Base-by-base conservation (phyloP, 306 rosid genomes). In the Vigna radiata region DNA sequence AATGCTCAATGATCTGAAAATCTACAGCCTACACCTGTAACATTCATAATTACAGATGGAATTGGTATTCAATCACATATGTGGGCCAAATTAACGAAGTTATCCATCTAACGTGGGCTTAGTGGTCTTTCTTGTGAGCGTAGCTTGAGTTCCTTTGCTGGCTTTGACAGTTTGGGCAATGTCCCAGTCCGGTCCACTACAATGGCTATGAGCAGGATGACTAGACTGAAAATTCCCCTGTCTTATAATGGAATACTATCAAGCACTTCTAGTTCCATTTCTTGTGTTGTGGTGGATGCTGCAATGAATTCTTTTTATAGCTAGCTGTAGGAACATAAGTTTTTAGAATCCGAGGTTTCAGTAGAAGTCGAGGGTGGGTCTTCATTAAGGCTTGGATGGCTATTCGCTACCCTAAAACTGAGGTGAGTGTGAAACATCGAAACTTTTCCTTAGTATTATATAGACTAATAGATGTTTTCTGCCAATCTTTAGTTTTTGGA, bases 391-490 rank as follows among this genome's bases (percentile, higher is more conserved):
- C 6, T 19, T 8, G 29, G 29, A 54, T 19, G 29, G 60, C 14
- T 54, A 54, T 54, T 54, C 31, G 36, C 62, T 25, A 56, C 16
- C 37, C 63, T 37, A 59, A 59, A 59, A 59, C 18, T 59, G 12
- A 59, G 6, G 10, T 13, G 65, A 25, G 14, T 58, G 17, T 23
- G 36, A 58, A 58, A 18, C 39, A 59, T 27, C 27, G n/a, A 25
- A 10, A 27, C 39, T 59, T 21, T 55, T 13, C 7, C 16, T 25
- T 27, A 21, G 27, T 59, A 59, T 59, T 56, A 10, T 9, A 43
- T 15, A 60, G 15, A 18, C 44, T 2, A 60, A 59, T 14, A 59
- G 36, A 60, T 60, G 8, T 33, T 61, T 60, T 33, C 44, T 62
- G 13, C 23, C 3, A 25, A 25, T 25, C 46, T 31, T 61, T 29